Base-by-base conservation (phyloP, 352 stramenopile genomes). In the Globisporangium rhizosaccharum region DNA sequence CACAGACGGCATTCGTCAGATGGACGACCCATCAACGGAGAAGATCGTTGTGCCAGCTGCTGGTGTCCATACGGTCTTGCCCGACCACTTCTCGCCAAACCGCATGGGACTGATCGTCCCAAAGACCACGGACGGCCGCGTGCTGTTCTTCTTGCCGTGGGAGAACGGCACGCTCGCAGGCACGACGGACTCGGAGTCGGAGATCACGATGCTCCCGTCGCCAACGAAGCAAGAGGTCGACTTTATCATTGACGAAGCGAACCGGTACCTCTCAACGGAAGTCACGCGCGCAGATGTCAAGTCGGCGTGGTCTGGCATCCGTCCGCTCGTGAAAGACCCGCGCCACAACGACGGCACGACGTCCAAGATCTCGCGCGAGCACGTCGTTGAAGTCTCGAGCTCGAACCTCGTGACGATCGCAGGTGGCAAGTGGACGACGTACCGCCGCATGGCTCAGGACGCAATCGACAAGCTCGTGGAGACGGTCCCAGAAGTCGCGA, bases 351-450 rank as follows among this genome's bases (percentile, higher is more conserved):
- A 76, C 50, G 82, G 79, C 25, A 80, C 90, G 55, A 97, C 92
- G 15, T 82, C 83, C 59, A 82, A 87, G 72, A 96, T 98, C 71
- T 97, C 86, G 33, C 92, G 95, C 36, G 94, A 97, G 57, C 94
- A 98, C 74, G 86, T 98, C 18, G 86, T 98, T 17, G 94, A 98
- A 60, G 86, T 97, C 9, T 88, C 82, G 2, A 61, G 82, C 10
- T 95, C 87, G 51, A 85, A 92, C 65, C 74, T 98, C 68, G 87
- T 98, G 36, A 98, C 94, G 44, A 97, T 98, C 63, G 92, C 94
- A 18, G 96, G 96, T 20, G 96, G 96, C 59, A 99, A 99, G 76
- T 99, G 96, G 96, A 99, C 96, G 9, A 99, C 96, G 44, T 98
- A 97, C 71, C 85, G 96, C 46, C 81, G 90, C 49, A 99, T 98